phyloP scores from a whole-genome alignment of 495 filamentous ascomycete genomes.

The Penicillium verhagenii region DNA sequence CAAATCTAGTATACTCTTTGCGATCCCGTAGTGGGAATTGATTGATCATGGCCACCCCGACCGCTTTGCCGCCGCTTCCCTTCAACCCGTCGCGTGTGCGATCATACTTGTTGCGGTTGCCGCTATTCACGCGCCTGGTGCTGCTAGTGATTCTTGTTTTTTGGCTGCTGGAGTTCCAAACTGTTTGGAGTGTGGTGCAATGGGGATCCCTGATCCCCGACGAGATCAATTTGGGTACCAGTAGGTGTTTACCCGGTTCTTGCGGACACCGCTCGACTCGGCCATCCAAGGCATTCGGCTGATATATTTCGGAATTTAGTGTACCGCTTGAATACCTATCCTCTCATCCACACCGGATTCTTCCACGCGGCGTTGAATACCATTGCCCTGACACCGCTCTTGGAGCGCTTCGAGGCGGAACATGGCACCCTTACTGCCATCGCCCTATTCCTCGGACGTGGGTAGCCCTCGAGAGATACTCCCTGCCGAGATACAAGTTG shows the following conservation, averaged over 20 bases:
- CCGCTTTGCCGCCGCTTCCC: slow-evolving; percentile 43
- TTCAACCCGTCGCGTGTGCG: slow-evolving; percentile 53
- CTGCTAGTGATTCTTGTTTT: slow-evolving; percentile 65
- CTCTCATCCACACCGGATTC: slow-evolving; percentile 78
- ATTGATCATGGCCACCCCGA: slow-evolving; percentile 38
- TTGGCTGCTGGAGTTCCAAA: slow-evolving; percentile 64
- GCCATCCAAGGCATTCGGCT: slow-evolving; percentile 1
- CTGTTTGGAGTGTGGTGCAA: slow-evolving; percentile 62
- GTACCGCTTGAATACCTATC: slow-evolving; percentile 91
- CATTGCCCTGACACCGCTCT: slow-evolving; percentile 73
- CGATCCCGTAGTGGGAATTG: not conserved
- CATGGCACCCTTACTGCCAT: slow-evolving; percentile 84
- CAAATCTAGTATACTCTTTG: not conserved
- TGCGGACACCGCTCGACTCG: not conserved
- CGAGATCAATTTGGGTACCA: slow-evolving; percentile 66
- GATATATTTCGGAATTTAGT: slow-evolving; percentile 52
- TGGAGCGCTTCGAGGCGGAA: slow-evolving; percentile 93
- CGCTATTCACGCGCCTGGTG: slow-evolving; percentile 78
- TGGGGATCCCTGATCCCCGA: slow-evolving; percentile 80
- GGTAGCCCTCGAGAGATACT: slow-evolving; percentile 33
- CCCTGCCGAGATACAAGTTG: not conserved
- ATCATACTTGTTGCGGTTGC: slow-evolving; percentile 79
- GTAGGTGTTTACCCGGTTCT: slow-evolving; percentile 52
- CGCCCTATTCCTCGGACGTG: slow-evolving; percentile 85
- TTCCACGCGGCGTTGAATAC: slow-evolving; percentile 79